Evolutionary conservation across 768 basidiomycete genomes (phyloP).

Genomic region (Leccinellum luteum): DNA sequence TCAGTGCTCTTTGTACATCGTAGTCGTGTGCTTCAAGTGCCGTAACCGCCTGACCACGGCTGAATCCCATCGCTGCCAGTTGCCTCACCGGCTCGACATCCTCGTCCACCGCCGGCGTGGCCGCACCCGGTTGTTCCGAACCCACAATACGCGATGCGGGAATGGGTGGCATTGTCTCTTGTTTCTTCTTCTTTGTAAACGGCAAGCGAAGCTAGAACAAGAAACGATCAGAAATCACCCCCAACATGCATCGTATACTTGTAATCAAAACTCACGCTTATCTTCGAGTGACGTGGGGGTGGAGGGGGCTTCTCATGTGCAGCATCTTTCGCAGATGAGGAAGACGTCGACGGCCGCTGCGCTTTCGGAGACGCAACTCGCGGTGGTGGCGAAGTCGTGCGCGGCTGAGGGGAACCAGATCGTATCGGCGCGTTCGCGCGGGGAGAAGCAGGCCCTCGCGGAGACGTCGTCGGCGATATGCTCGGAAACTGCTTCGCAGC

Average conservation of each 20-base stretch:
- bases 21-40: conserved; percentile 86
- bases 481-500: conserved; percentile 35
- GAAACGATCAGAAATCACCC: conserved; percentile 5
- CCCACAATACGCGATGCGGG: conserved; percentile 39
- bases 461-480: conserved; percentile 41
- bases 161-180: conserved; percentile 47
- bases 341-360: conserved; percentile 55
- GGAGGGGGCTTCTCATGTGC: conserved; percentile 54
- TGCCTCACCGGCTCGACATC: conserved; percentile 77
- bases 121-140: conserved; percentile 40
- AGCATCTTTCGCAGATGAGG: conserved; percentile 50
- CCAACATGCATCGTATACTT: background rate
- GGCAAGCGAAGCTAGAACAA: conserved; percentile 62
- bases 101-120: conserved; percentile 59
- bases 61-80: conserved; percentile 89
- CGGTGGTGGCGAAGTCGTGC: conserved; percentile 46
- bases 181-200: conserved; percentile 74
- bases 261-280: conserved; percentile 57
- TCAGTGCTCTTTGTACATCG: conserved; percentile 74
- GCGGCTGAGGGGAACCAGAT: conserved; percentile 42
- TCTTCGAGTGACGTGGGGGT: conserved; percentile 62
- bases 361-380: conserved; percentile 54
- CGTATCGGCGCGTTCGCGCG: conserved; percentile 28
- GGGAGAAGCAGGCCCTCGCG: conserved; percentile 33
- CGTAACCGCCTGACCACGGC: conserved; percentile 71